Evolutionary conservation across 768 basidiomycete genomes (phyloP).

Genomic region (Trametes sanguinea): DNA sequence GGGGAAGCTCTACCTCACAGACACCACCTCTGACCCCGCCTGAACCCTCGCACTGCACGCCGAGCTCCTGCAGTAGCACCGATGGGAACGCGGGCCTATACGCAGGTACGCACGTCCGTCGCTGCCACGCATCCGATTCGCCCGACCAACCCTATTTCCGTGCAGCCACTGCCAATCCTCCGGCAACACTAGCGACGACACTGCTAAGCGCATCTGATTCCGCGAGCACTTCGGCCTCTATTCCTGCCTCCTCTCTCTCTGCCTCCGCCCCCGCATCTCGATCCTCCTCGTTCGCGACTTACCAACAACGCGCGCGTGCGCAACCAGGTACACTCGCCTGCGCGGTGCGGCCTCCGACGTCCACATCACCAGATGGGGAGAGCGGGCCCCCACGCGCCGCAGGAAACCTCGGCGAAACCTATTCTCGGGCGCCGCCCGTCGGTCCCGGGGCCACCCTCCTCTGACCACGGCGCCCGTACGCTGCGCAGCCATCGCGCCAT

Average conservation of each 20-base stretch:
- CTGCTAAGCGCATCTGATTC: slow-evolving; percentile 3
- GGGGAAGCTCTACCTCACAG: slow-evolving; percentile 13
- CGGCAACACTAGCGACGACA: not conserved
- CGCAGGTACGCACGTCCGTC: not conserved
- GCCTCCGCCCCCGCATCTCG: not conserved
- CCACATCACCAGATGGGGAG: not conserved
- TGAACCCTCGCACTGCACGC: slow-evolving; percentile 15
- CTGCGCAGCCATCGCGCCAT: not conserved
- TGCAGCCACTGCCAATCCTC: not conserved
- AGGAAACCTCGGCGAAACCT: slow-evolving; percentile 18
- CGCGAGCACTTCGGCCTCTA: not conserved
- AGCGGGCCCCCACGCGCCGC: slow-evolving; percentile 14
- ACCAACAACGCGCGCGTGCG: not conserved
- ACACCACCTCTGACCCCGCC: not conserved
- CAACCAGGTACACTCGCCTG: not conserved
- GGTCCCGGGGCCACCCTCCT: not conserved
- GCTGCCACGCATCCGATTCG: slow-evolving; percentile 6
- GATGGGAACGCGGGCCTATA: not conserved
- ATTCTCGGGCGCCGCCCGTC: not conserved
- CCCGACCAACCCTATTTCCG: slow-evolving; percentile 6
- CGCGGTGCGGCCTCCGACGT: not conserved
- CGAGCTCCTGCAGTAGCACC: slow-evolving; percentile 28
- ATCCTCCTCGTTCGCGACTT: not conserved
- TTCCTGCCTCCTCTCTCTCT: not conserved
- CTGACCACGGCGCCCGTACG: slow-evolving; percentile 5